These are phyloP conservation scores for Butyriboletus loyo DNA, from an alignment of 768 basidiomycete species.

Conservation along the genomic window DNA sequence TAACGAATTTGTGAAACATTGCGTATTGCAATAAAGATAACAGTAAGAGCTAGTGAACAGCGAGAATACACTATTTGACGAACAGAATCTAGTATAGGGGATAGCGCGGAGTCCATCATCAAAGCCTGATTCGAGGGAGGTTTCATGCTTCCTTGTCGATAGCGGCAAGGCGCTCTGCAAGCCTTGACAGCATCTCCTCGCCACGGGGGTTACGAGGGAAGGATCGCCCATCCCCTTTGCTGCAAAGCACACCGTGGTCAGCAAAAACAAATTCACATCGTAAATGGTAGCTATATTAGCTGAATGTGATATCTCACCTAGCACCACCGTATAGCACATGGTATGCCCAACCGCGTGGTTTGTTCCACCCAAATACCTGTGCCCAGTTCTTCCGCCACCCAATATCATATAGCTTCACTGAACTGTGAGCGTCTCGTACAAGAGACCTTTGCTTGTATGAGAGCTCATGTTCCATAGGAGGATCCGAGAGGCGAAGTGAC, in stretches of 20 bases:
- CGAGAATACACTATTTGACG: slow-evolving; percentile 3
- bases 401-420: slow-evolving; percentile 65
- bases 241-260: slow-evolving; percentile 23
- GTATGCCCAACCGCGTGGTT: slow-evolving; percentile 48
- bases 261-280: not conserved
- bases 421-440: slow-evolving; percentile 60
- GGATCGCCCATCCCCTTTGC: slow-evolving; percentile 61
- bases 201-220: slow-evolving; percentile 70
- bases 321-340: slow-evolving; percentile 61
- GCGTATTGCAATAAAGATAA: slow-evolving; percentile 3
- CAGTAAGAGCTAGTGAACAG: slow-evolving; percentile 6
- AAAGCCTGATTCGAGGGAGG: not conserved
- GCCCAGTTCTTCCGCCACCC: slow-evolving; percentile 71
- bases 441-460: slow-evolving; percentile 60
- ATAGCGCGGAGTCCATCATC: not conserved
- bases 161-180: slow-evolving; percentile 61
- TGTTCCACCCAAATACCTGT: slow-evolving; percentile 63
- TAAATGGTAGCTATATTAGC: not conserved
- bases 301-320: slow-evolving; percentile 39
- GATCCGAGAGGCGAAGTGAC: slow-evolving; percentile 53
- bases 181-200: slow-evolving; percentile 60
- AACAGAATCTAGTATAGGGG: slow-evolving; percentile 1
- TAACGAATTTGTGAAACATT: not conserved
- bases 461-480: slow-evolving; percentile 71
- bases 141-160: slow-evolving; percentile 47